Base-by-base conservation (phyloP, 148 eudicot genomes). In the Dianthus caryophyllus region DNA sequence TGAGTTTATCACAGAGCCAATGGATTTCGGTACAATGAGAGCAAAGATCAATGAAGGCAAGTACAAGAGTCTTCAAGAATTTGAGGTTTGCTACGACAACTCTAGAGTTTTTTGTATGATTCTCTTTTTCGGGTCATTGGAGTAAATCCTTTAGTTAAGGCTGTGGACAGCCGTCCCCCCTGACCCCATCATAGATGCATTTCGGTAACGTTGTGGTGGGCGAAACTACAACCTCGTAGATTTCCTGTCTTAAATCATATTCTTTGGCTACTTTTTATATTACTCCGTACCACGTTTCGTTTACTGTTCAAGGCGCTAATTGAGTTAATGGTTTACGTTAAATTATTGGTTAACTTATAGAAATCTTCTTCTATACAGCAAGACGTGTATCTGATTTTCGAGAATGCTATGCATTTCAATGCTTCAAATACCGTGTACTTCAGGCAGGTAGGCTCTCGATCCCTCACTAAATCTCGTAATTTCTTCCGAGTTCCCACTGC, bases 1-100 rank as follows among this genome's bases (percentile, higher is more conserved):
- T 64, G 89, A 85, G 69, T 85, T 87, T 57, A 80, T 92, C 61
- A 69, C 86, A 77, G 84, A 89, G 70, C 98, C 98, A 10, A 92
- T 92, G 98, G 96, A 92, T 75, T 92, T 92, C 72, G 94, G 89
- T 49, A 92, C 96, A 41, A 89, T 87, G 88, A 84, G 96, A 78
- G 94, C 94, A 47, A 92, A 92, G 76, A 89, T 89, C 60, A 91
- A 93, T 64, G 96, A 93, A 79, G 91, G 85, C 66, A 73, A 87
- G 91, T 93, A 93, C 73, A 71, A 63, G 31, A 84, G 27, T 73
- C 84, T 92, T 69, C 79, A 77, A 53, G 81, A 89, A 71, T 92
- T 92, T 70, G 86, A 92, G 96, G 98, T 92, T 12, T 24, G 60
- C 30, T 33, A 24, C 15, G 8, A 52, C 15, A 4, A 52, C 53